Evolutionary conservation across 495 filamentous ascomycete genomes (phyloP).

Genomic region (Sabuloglossum arenarium): DNA sequence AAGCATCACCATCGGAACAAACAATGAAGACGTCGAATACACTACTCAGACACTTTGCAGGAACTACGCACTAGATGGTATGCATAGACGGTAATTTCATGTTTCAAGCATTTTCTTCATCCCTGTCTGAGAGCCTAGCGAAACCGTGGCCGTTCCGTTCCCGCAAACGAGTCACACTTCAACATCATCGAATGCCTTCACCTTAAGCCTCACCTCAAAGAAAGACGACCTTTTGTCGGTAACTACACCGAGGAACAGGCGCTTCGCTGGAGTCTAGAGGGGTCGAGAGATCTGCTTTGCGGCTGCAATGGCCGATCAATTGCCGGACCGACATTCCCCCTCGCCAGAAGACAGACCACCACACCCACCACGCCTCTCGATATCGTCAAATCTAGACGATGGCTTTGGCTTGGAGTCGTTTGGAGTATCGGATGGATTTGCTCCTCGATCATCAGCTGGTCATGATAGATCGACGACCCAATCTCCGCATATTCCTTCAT

Average conservation of each 20-base stretch:
- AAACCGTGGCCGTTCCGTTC: too few relatives aligned
- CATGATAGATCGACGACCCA: neutral
- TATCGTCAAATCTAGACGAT: neutral
- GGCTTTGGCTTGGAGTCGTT: conserved; percentile 21
- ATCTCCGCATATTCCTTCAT: neutral
- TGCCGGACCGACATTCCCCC: neutral
- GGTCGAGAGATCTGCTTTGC: neutral
- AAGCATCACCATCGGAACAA: too few relatives aligned
- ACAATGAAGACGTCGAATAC: too few relatives aligned
- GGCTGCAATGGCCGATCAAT: neutral
- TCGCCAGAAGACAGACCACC: neutral
- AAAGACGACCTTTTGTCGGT: neutral
- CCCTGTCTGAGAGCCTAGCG: too few relatives aligned
- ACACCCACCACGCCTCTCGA: neutral
- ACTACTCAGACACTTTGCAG: too few relatives aligned
- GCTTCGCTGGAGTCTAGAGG: neutral
- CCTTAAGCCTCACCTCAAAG: too few relatives aligned
- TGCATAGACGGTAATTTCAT: too few relatives aligned
- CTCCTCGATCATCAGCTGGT: neutral
- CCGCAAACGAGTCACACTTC: too few relatives aligned
- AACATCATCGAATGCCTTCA: too few relatives aligned
- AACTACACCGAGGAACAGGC: neutral
- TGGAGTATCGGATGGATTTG: conserved; percentile 21
- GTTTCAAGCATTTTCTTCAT: too few relatives aligned
- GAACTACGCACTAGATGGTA: too few relatives aligned